Evolutionary conservation across 495 filamentous ascomycete species (phyloP).

Genomic region (Daldinia concentrica): DNA sequence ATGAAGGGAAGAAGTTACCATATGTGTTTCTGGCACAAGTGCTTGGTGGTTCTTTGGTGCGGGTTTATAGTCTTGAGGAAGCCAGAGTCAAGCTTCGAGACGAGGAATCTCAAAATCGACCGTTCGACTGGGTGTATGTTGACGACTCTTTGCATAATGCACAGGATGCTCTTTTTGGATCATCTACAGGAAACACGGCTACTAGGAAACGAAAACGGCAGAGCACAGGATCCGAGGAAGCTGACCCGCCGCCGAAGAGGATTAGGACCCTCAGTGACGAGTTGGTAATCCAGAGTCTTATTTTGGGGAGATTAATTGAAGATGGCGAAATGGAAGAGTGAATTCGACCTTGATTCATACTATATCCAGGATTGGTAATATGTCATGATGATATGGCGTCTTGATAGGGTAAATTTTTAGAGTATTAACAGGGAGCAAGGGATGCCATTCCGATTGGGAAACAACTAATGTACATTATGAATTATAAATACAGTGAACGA

Average conservation of each 20-base stretch:
- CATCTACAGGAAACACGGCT: slow-evolving; percentile 30
- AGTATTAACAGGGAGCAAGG: neutral
- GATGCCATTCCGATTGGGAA: neutral
- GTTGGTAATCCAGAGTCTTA: slow-evolving; percentile 90
- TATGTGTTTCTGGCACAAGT: slow-evolving; percentile 79
- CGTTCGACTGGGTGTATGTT: slow-evolving; percentile 84
- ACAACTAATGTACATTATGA: neutral
- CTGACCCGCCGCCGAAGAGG: slow-evolving; percentile 54
- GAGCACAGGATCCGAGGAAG: slow-evolving; percentile 45
- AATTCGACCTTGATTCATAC: slow-evolving; percentile 1
- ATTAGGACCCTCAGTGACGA: slow-evolving; percentile 80
- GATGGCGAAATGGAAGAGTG: slow-evolving; percentile 59
- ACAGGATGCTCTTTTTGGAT: slow-evolving; percentile 37
- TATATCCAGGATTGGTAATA: slow-evolving; percentile 1
- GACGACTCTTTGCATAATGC: slow-evolving; percentile 59
- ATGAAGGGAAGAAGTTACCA: slow-evolving; percentile 65
- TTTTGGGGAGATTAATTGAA: slow-evolving; percentile 80
- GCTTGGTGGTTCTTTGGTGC: slow-evolving; percentile 74
- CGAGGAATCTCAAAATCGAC: slow-evolving; percentile 55
- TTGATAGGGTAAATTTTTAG: neutral
- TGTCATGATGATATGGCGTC: slow-evolving; percentile 28
- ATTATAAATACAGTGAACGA: neutral
- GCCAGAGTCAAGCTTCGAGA: slow-evolving; percentile 66
- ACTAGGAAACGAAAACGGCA: slow-evolving; percentile 58
- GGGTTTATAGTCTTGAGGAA: slow-evolving; percentile 70